Evolutionary conservation across 768 basidiomycete species (phyloP).

Genomic region (Ramaria sp.): DNA sequence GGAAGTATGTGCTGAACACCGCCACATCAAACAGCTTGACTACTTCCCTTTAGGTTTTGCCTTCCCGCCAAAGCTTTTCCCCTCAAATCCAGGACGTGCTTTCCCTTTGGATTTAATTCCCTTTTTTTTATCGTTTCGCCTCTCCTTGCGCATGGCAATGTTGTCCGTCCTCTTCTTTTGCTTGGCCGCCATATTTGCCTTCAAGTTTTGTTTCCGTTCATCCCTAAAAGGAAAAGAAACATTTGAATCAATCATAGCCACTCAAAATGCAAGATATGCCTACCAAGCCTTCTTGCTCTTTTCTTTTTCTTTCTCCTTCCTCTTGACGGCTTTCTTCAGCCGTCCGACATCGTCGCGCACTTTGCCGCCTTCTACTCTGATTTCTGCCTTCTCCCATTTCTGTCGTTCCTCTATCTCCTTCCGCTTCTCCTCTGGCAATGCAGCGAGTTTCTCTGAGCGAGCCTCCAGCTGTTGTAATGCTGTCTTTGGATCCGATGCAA

Average conservation of each 20-base stretch:
- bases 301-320: slow-evolving; percentile 80
- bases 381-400: slow-evolving; percentile 84
- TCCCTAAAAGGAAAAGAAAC: slow-evolving; percentile 39
- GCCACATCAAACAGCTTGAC: neutral
- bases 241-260: slow-evolving; percentile 7
- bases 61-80: slow-evolving; percentile 58
- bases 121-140: slow-evolving; percentile 50
- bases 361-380: slow-evolving; percentile 83
- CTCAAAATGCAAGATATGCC: slow-evolving; percentile 17
- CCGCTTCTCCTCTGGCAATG: slow-evolving; percentile 74
- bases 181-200: slow-evolving; percentile 66
- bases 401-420: slow-evolving; percentile 72
- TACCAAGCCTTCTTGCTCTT: slow-evolving; percentile 85
- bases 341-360: slow-evolving; percentile 76
- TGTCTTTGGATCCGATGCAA: slow-evolving; percentile 70
- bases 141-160: slow-evolving; percentile 76
- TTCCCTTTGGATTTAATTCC: slow-evolving; percentile 43
- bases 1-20: neutral
- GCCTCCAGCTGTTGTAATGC: slow-evolving; percentile 73
- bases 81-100: slow-evolving; percentile 80
- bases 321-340: slow-evolving; percentile 88
- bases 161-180: slow-evolving; percentile 91
- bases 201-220: slow-evolving; percentile 72
- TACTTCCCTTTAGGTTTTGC: slow-evolving; percentile 19
- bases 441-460: slow-evolving; percentile 66